Conservation (phyloP, 1,139 yeast species). For the Candida frijolesensis region DNA sequence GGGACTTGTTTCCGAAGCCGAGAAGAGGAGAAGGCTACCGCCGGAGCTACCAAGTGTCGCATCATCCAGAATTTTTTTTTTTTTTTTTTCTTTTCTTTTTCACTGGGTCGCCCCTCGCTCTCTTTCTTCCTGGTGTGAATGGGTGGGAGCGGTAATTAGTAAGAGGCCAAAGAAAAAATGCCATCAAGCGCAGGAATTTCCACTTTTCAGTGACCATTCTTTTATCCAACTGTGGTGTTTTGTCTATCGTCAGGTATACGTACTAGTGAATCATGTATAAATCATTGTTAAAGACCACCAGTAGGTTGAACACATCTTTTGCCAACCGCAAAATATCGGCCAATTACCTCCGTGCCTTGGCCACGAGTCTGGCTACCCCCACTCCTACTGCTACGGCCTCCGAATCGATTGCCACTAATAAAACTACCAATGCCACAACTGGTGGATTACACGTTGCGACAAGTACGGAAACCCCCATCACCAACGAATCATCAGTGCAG, state of each 20-base stretch:
- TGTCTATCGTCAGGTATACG: background rate
- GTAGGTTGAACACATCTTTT: background rate
- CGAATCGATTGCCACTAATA: slow-evolving; percentile 5
- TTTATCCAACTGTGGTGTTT: too few relatives aligned
- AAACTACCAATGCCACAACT: slow-evolving; percentile 19
- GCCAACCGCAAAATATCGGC: background rate
- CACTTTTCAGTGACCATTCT: too few relatives aligned
- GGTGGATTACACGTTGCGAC: slow-evolving; percentile 24
- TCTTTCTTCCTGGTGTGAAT: too few relatives aligned
- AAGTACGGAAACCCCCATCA: slow-evolving; percentile 17
- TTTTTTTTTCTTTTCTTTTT: too few relatives aligned
- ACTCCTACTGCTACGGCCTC: background rate
- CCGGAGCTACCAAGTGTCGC: too few relatives aligned
- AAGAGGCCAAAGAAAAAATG: background rate
- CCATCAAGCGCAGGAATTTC: too few relatives aligned
- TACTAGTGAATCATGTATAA: slow-evolving; percentile 3
- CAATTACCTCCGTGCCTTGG: background rate
- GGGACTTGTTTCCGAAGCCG: too few relatives aligned
- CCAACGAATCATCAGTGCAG: slow-evolving; percentile 17
- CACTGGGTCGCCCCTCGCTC: too few relatives aligned
- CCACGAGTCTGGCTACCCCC: slow-evolving; percentile 1
- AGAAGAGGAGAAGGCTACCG: too few relatives aligned
- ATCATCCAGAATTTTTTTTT: too few relatives aligned
- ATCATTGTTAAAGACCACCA: background rate
- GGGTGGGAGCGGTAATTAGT: too few relatives aligned